Conservation (phyloP, 1,139 yeast genomes). For the Suhomyces ambrosiae region DNA sequence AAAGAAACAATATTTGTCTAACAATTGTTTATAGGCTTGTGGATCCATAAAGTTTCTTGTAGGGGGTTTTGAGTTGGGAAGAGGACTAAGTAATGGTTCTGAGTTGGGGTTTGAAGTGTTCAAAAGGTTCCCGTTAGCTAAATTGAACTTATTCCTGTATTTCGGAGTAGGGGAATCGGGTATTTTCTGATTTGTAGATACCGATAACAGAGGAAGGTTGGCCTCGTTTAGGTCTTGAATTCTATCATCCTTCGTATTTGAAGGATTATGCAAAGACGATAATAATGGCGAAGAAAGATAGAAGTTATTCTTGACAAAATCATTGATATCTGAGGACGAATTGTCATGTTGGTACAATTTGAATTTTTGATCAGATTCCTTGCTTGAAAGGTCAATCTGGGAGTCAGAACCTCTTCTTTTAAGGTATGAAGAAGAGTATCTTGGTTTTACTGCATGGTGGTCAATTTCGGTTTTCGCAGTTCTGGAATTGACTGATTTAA, state of each 20-base stretch:
- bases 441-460: conserved; percentile 32
- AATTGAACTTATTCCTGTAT: conserved; percentile 10
- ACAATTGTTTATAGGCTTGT: conserved; percentile 63
- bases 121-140: conserved; percentile 2
- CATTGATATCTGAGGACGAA: conserved; percentile 26
- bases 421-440: conserved; percentile 42
- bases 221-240: conserved; percentile 2
- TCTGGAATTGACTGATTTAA: conserved; percentile 20
- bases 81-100: too few relatives aligned
- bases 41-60: conserved; percentile 43
- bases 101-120: not conserved
- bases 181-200: not conserved
- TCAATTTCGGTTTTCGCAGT: conserved; percentile 7
- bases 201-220: not conserved
- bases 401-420: conserved; percentile 40
- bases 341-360: conserved; percentile 17
- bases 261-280: conserved; percentile 20
- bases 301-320: conserved; percentile 39
- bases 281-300: conserved; percentile 45
- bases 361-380: conserved; percentile 1
- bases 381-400: conserved; percentile 19
- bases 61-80: not conserved
- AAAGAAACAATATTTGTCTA: conserved; percentile 74
- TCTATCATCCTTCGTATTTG: conserved; percentile 1
- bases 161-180: conserved; percentile 11